These are phyloP conservation scores for Geopyxis carbonaria DNA, from an alignment of 495 filamentous ascomycete genomes.

Conservation along the genomic window DNA sequence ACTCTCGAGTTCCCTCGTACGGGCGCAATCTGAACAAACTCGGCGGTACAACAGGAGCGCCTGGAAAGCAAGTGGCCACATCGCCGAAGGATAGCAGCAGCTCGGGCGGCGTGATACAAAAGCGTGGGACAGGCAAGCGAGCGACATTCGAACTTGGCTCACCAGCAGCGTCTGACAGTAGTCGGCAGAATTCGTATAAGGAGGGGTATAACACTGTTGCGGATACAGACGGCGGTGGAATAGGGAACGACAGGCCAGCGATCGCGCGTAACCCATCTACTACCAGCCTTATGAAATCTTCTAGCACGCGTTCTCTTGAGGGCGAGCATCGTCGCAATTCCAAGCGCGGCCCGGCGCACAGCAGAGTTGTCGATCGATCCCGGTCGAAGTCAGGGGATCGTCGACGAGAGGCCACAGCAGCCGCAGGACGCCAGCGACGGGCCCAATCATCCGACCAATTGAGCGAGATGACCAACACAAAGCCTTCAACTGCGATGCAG, in stretches of 20 bases:
- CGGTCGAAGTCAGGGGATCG: constrained; percentile 1
- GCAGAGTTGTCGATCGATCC: constrained; percentile 10
- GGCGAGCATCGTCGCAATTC: constrained; percentile 5
- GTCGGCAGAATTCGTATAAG: not conserved
- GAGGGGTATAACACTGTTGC: constrained; percentile 8
- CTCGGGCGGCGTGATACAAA: not conserved
- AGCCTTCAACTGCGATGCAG: no score
- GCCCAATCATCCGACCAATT: constrained; percentile 5
- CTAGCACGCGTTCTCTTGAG: constrained; percentile 23
- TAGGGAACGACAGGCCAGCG: not conserved
- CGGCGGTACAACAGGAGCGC: constrained; percentile 5
- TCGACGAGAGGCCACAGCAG: not conserved
- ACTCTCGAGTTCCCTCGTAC: constrained; percentile 27
- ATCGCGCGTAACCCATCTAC: constrained; percentile 1
- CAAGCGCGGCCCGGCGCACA: constrained; percentile 8
- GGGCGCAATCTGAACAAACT: constrained; percentile 29
- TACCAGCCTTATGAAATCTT: constrained; percentile 12
- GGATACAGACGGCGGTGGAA: constrained; percentile 3
- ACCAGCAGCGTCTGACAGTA: not conserved
- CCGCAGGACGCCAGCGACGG: not conserved
- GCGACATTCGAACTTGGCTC: constrained; percentile 19
- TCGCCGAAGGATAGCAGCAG: not conserved
- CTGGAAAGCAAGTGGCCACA: not conserved
- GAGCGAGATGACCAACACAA: no score
- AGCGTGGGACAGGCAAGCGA: constrained; percentile 14